These are phyloP conservation scores for Colletotrichum karsti DNA, from an alignment of 2,329 filamentous ascomycete genomes.

Conservation along the genomic window DNA sequence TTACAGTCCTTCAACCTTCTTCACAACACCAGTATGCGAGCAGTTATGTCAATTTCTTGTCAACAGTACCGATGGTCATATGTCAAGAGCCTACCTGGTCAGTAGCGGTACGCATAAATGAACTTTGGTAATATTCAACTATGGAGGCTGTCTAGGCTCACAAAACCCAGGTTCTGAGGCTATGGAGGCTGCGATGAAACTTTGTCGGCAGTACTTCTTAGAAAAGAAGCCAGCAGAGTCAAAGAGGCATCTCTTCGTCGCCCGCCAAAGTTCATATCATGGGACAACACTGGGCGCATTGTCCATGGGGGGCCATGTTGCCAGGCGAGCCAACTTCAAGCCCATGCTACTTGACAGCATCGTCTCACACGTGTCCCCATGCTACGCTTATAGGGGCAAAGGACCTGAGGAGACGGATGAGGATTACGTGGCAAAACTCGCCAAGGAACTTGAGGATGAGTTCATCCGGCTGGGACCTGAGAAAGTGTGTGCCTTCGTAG, in stretches of 20 bases:
- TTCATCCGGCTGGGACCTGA: constrained; percentile 71
- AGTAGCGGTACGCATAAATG: constrained; percentile 41
- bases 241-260: constrained; percentile 70
- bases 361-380: constrained; percentile 70
- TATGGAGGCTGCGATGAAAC: constrained; percentile 57
- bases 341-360: constrained; percentile 63
- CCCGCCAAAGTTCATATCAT: constrained; percentile 74
- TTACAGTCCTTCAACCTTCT: constrained; percentile 50
- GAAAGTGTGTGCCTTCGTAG: constrained; percentile 76
- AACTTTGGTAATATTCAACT: not conserved
- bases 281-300: constrained; percentile 76
- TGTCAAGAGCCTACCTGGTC: constrained; percentile 47
- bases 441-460: constrained; percentile 71
- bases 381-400: constrained; percentile 70
- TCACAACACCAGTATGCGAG: constrained; percentile 48
- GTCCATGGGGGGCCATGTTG: constrained; percentile 68
- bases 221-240: constrained; percentile 56
- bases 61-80: constrained; percentile 44
- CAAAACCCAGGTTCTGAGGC: constrained; percentile 58
- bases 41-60: constrained; percentile 47
- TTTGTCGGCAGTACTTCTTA: constrained; percentile 56
- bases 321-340: constrained; percentile 69
- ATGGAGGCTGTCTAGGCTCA: not conserved
- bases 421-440: constrained; percentile 68
- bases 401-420: constrained; percentile 58